Conservation (phyloP, 441 rosid genomes). For the Gossypium trilobum region DNA sequence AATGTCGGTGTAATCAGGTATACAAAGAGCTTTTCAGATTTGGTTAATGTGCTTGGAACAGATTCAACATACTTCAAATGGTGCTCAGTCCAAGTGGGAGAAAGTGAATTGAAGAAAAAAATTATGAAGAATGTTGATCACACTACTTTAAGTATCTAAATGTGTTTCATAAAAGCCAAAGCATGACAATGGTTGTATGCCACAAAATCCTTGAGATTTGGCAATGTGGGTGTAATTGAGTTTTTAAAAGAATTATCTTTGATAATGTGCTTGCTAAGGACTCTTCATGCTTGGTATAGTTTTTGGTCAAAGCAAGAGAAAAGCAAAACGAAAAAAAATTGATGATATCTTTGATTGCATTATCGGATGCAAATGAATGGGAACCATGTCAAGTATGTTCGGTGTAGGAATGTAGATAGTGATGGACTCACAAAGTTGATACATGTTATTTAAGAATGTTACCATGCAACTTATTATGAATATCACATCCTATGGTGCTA, state of each 20-base stretch:
- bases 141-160: background rate
- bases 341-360: background rate
- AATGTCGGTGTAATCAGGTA: slow-evolving; percentile 94
- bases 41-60: slow-evolving; percentile 2
- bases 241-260: background rate
- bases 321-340: background rate
- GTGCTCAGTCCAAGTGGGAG: slow-evolving; percentile 3
- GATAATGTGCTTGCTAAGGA: background rate
- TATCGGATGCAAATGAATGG: background rate
- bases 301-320: background rate
- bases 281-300: background rate
- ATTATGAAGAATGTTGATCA: background rate
- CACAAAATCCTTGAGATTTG: background rate
- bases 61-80: slow-evolving; percentile 5
- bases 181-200: background rate
- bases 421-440: background rate
- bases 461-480: too few relatives aligned
- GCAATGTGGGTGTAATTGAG: background rate
- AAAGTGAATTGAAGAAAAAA: background rate
- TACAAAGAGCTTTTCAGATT: background rate
- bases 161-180: background rate
- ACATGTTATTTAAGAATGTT: background rate
- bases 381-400: background rate
- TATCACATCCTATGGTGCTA: background rate
- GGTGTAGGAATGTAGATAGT: background rate